Conservation (phyloP, 129 eudicot species). For the Escallonia rubra region DNA sequence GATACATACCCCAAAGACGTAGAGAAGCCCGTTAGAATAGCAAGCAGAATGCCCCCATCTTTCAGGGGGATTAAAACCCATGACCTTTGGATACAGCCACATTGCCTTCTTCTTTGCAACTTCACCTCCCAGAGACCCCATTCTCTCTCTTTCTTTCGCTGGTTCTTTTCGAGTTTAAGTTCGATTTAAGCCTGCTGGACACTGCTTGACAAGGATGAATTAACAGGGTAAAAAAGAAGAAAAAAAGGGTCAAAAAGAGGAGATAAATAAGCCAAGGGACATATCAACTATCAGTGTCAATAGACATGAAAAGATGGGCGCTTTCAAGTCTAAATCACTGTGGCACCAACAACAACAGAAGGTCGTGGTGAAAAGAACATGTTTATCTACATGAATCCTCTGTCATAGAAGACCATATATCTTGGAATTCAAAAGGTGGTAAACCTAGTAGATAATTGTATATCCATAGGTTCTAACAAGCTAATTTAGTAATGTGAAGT, state of each 20-base stretch:
- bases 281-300: constrained; percentile 55
- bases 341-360: constrained; percentile 44
- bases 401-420: neutral
- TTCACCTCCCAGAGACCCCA: constrained; percentile 52
- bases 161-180: constrained; percentile 1
- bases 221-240: constrained; percentile 9
- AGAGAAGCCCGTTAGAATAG: constrained; percentile 69
- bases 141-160: constrained; percentile 1
- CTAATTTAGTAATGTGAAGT: neutral
- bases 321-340: constrained; percentile 86
- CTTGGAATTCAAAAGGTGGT: no score
- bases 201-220: constrained; percentile 12
- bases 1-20: constrained; percentile 73
- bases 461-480: neutral
- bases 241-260: constrained; percentile 9
- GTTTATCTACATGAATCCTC: constrained; percentile 1
- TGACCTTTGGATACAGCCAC: constrained; percentile 79
- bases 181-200: neutral
- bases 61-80: constrained; percentile 82
- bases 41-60: constrained; percentile 98
- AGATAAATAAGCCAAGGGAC: constrained; percentile 31
- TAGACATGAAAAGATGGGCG: constrained; percentile 96
- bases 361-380: neutral
- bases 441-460: no score
- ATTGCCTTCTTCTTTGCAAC: constrained; percentile 55